Evolutionary conservation across 192 early-diverging fungal species (phyloP).

Genomic region (Dissophora globulifera): DNA sequence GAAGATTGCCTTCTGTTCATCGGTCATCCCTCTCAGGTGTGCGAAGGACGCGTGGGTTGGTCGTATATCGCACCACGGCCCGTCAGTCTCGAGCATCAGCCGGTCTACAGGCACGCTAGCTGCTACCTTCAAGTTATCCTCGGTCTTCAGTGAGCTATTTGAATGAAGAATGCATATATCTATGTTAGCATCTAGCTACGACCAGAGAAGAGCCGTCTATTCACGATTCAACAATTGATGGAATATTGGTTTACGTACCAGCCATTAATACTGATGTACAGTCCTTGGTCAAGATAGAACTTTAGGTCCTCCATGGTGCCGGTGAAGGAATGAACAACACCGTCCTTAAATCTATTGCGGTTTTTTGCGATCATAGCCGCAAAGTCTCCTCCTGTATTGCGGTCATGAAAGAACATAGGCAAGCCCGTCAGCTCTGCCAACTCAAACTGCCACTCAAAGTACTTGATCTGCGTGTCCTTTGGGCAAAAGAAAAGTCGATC

Average conservation of each 20-base stretch:
- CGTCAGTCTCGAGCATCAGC: conserved; percentile 93
- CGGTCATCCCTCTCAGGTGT: conserved; percentile 52
- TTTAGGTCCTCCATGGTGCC: conserved; percentile 73
- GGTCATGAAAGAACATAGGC: conserved; percentile 92
- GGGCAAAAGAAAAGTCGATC: conserved; percentile 87
- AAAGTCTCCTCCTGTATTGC: conserved; percentile 71
- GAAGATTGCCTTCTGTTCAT: conserved; percentile 47
- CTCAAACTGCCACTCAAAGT: conserved; percentile 83
- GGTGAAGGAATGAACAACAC: conserved; percentile 92
- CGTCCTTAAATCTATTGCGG: conserved; percentile 68
- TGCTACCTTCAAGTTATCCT: conserved; percentile 80
- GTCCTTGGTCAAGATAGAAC: conserved; percentile 68
- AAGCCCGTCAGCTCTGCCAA: conserved; percentile 78
- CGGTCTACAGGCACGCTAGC: conserved; percentile 77
- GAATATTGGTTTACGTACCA: conserved; percentile 64
- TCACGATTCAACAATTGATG: no score
- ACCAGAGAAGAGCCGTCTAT: no score
- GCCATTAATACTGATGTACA: conserved; percentile 94
- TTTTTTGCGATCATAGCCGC: conserved; percentile 55
- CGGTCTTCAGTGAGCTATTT: conserved; percentile 81
- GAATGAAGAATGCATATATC: no score
- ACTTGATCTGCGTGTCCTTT: conserved; percentile 75
- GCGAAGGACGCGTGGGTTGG: conserved; percentile 84
- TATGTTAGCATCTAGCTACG: no score
- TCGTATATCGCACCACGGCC: conserved; percentile 91